These are phyloP conservation scores for Skeletonema marinoi DNA, from an alignment of 108 stramenopile species.

Conservation along the genomic window DNA sequence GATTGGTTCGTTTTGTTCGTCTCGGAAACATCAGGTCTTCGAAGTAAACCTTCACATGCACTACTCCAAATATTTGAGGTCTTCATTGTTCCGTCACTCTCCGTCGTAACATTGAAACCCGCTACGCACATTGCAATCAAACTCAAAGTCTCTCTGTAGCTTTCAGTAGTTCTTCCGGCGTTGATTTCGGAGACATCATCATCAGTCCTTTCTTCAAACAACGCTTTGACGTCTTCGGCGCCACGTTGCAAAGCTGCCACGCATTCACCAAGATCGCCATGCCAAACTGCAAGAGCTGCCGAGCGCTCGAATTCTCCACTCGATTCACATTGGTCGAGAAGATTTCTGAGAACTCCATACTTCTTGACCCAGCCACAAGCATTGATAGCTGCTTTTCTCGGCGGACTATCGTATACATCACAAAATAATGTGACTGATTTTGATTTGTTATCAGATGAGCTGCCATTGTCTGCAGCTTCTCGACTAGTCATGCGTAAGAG, in stretches of 20 bases:
- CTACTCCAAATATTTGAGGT: conserved; percentile 64
- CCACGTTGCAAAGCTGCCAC: conserved; percentile 71
- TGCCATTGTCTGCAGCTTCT: conserved; percentile 37
- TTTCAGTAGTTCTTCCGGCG: not conserved
- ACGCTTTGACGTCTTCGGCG: conserved; percentile 45
- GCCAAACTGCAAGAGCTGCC: conserved; percentile 81
- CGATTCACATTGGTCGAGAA: conserved; percentile 67
- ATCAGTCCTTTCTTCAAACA: conserved; percentile 4
- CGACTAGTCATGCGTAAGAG: conserved; percentile 56
- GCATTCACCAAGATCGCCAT: conserved; percentile 73
- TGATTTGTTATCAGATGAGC: conserved; percentile 30
- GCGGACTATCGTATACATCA: conserved; percentile 63
- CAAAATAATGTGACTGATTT: conserved; percentile 64
- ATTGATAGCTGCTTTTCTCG: conserved; percentile 55
- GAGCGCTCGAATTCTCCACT: conserved; percentile 73
- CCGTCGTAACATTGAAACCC: conserved; percentile 50
- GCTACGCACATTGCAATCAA: conserved; percentile 84
- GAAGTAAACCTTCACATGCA: conserved; percentile 66
- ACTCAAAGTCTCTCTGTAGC: conserved; percentile 69
- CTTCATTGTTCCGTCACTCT: conserved; percentile 24
- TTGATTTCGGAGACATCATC: not conserved
- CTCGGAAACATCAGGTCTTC: conserved; percentile 42
- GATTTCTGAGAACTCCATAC: conserved; percentile 49
- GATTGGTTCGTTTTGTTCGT: conserved; percentile 16
- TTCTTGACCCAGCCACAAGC: conserved; percentile 71